Base-by-base conservation (phyloP, 306 rosid species). In the Psophocarpus tetragonolobus region DNA sequence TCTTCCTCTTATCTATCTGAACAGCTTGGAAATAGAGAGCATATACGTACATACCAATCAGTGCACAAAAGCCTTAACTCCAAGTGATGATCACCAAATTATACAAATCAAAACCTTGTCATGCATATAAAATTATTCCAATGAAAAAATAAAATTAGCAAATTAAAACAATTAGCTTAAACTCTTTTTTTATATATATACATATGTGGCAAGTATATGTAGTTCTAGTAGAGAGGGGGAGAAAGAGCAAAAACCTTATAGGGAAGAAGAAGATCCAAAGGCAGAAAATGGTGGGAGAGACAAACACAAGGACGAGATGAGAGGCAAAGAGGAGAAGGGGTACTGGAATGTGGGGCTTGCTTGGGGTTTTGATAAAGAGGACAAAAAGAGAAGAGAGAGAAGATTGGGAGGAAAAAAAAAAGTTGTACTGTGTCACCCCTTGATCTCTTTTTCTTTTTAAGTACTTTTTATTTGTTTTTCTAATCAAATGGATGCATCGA, bases 311-410 rank as follows among this genome's bases (percentile, higher is more conserved):
- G 64, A 33, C 2, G 13, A 50, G 81, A 58, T 4, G 56, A 20
- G 47, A 73, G 77, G 29, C 53, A 42, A 30, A 38, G 65, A 50
- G 57, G 29, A 18, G 81, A 80, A 39, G 60, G 75, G 60, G 67
- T 80, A n/a, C n/a, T n/a, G 80, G 81, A 78, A 80, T 85, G 85
- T 73, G 83, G 76, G 85, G 81, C 75, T 87, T 90, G 90, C 82
- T 83, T 84, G 87, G 92, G 93, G 91, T 83, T 91, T 87, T 86
- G 84, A 87, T 85, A 88, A 87, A 82, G 92, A 90, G 76, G 84
- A 90, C 90, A 90, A 90, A 91, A 88, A 86, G 88, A 64, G 79
- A 82, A 58, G 68, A 81, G 66, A 71, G 83, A 78, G 81, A 79
- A 66, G 41, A 29, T 75, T 33, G 32, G 56, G 18, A 71, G 69